Evolutionary conservation across 192 early-diverging fungal genomes (phyloP), one percentile per base, ranked within the genome.

Genomic region (Linnemannia hyalina): DNA sequence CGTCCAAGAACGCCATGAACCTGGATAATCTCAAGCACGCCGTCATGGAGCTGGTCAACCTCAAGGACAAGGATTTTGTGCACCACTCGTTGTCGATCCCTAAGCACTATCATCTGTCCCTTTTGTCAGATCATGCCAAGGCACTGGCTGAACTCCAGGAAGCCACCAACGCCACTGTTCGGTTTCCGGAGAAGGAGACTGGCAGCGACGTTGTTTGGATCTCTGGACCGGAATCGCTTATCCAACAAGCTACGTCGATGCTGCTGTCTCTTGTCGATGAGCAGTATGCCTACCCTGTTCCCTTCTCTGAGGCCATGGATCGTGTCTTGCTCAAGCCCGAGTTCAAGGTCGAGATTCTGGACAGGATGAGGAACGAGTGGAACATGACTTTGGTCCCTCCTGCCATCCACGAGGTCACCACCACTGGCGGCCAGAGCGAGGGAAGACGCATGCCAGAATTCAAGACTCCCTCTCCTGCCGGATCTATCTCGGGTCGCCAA

Each of bases 1-100:
- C 95, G 0, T 90, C 93, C 52, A 96, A 96, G 86, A 96, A 96
- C 77, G 80, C 87, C 5, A 78, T 86, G 46, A 95, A 93, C 68
- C 79, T 96, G 16, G 90, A 92, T 15, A 87, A 91, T 29, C 88
- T 95, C 29, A 93, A 93, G 83, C 88, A 89, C 22, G 89, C 91
- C 18, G 93, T 96, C 32, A 91, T 94, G 87, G 95, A 96, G 74
- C 84, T 94, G 29, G 87, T 90, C 41, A 82, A 77, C 36, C 88
- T 80, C 26, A 90, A 90, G 35, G 90, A 90, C 79, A 89, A 89
- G 69, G 88, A 89, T 38, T 90, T 85, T 81, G 82, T 82, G 13
- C 83, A 83, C n/a, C 83, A 81, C 7, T 72, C 85, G 9, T 41
- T 91, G 22, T 77, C 82, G 4, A 88, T 89, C 23, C 81, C 82